phyloP scores from a whole-genome alignment of 495 filamentous ascomycete species.

The Lasiosphaeriaceae sp. region DNA sequence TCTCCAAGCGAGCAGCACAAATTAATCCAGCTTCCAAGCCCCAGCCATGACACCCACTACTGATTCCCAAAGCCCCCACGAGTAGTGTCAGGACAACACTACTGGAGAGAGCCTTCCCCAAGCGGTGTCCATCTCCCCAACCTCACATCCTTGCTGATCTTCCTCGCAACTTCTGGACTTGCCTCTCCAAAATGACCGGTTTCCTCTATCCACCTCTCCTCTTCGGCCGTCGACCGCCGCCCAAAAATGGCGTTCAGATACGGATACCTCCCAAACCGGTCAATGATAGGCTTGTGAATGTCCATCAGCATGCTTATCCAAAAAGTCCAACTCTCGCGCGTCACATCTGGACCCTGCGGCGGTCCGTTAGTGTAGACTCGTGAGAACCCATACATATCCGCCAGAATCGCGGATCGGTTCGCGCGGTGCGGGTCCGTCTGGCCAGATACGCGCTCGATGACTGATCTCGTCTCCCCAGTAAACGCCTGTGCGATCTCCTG shows the following conservation, averaged over 20 bases:
- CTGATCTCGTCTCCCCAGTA: slow-evolving; percentile 10
- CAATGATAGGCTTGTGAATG: slow-evolving; percentile 21
- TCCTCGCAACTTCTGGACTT: slow-evolving; percentile 3
- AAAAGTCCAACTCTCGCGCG: slow-evolving; percentile 14
- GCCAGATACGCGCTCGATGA: slow-evolving; percentile 11
- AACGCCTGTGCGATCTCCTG: slow-evolving; percentile 10
- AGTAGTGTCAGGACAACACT: no score
- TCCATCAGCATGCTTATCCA: slow-evolving; percentile 22
- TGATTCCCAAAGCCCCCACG: no score
- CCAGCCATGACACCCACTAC: no score
- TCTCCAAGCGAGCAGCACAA: no score
- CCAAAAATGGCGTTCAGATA: slow-evolving; percentile 20
- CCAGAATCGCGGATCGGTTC: slow-evolving; percentile 1
- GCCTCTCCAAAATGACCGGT: slow-evolving; percentile 13
- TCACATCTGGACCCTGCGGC: slow-evolving; percentile 11
- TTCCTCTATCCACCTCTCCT: slow-evolving; percentile 9
- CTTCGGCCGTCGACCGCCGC: slow-evolving; percentile 11
- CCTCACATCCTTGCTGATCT: slow-evolving; percentile 13
- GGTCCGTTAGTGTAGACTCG: slow-evolving; percentile 6
- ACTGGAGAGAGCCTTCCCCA: background rate
- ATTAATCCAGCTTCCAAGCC: no score
- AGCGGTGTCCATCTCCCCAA: slow-evolving; percentile 10
- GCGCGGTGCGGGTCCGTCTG: slow-evolving; percentile 11
- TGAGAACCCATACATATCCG: slow-evolving; percentile 13
- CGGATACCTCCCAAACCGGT: slow-evolving; percentile 19